These are phyloP conservation scores for Coemansia pectinata DNA, from an alignment of 192 early-diverging fungal genomes.

Conservation along the genomic window DNA sequence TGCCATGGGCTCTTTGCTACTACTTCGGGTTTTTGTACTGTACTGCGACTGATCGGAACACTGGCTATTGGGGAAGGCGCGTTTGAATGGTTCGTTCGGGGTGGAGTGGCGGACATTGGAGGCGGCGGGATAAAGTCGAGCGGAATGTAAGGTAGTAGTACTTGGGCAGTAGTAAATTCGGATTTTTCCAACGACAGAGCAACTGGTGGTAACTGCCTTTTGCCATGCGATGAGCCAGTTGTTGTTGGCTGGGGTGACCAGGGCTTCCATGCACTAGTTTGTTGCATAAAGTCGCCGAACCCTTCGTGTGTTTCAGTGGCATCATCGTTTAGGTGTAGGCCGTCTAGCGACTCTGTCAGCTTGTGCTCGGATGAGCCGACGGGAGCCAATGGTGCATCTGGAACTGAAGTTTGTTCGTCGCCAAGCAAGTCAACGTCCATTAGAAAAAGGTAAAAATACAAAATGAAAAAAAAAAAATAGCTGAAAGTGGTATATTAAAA, in stretches of 20 bases:
- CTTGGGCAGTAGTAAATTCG: neutral
- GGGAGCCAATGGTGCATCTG: neutral
- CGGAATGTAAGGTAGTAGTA: neutral
- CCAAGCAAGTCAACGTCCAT: neutral
- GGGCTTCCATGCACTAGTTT: neutral
- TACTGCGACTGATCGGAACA: neutral
- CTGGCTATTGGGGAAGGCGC: neutral
- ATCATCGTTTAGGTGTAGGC: neutral
- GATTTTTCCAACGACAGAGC: neutral
- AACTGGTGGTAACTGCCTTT: neutral
- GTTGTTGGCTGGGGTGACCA: neutral
- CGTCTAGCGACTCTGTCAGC: neutral
- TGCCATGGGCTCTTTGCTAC: neutral
- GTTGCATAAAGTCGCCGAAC: conserved; percentile 40
- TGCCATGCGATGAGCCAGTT: neutral
- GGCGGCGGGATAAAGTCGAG: neutral
- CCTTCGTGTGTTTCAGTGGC: neutral
- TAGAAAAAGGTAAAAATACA: neutral
- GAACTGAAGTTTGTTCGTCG: neutral
- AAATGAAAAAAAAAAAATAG: neutral
- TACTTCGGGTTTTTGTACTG: neutral
- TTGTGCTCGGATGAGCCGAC: neutral
- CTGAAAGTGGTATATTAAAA: neutral
- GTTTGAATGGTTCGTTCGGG: neutral
- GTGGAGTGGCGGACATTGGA: neutral